Evolutionary conservation across 2,329 filamentous ascomycete genomes (phyloP).

Genomic region (Pseudopithomyces maydicus): DNA sequence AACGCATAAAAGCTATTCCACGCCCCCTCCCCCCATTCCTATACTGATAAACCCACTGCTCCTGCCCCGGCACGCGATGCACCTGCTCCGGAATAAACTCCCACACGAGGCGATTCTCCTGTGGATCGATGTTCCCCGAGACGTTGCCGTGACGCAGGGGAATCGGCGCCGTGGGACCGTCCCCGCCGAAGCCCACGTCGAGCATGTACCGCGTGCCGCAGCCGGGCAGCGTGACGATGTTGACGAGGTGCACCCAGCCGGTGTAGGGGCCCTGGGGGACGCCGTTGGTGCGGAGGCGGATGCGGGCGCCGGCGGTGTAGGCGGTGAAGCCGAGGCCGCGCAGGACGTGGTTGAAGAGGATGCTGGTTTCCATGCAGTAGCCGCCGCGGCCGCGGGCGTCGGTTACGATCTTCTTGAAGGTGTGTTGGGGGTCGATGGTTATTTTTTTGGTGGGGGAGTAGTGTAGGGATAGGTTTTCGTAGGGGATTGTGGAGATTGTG

Average conservation of each 20-base stretch:
- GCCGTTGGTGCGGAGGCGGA: slow-evolving; percentile 41
- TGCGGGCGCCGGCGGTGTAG: slow-evolving; percentile 60
- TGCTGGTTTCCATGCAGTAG: slow-evolving; percentile 65
- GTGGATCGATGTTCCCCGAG: slow-evolving; percentile 58
- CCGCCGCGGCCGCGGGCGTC: slow-evolving; percentile 55
- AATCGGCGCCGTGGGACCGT: slow-evolving; percentile 64
- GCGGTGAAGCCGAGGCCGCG: slow-evolving; percentile 58
- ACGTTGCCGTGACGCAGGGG: slow-evolving; percentile 52
- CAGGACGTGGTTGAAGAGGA: slow-evolving; percentile 61
- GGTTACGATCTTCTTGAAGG: slow-evolving; percentile 58
- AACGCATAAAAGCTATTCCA: slow-evolving; percentile 54
- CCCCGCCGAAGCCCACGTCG: slow-evolving; percentile 70
- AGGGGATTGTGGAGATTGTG: slow-evolving; percentile 59
- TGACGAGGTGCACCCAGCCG: slow-evolving; percentile 64
- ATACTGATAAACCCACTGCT: slow-evolving; percentile 69
- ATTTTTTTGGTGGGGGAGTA: slow-evolving; percentile 44
- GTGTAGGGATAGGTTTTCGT: slow-evolving; percentile 62
- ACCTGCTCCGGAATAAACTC: slow-evolving; percentile 56
- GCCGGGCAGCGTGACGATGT: slow-evolving; percentile 61
- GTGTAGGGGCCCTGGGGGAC: slow-evolving; percentile 49
- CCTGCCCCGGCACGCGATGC: slow-evolving; percentile 40
- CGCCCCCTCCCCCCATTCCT: slow-evolving; percentile 39
- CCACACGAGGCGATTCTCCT: slow-evolving; percentile 60
- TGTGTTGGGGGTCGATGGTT: slow-evolving; percentile 52
- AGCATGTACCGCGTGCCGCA: slow-evolving; percentile 58